Evolutionary conservation across 345 rosid genomes (phyloP), one percentile per base, ranked within the genome.

Genomic region (Iberis pinnata): DNA sequence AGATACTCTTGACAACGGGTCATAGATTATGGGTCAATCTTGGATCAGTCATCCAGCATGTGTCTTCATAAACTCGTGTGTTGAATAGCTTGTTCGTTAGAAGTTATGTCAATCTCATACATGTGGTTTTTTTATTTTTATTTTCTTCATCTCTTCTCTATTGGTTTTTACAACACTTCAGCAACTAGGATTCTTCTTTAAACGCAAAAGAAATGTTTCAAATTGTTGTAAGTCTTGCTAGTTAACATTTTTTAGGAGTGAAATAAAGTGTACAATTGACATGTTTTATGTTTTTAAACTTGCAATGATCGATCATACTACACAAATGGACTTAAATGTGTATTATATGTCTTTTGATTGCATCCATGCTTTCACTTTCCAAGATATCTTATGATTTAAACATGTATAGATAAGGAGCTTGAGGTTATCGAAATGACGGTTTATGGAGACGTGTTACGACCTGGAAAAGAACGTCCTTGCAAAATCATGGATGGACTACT

Each of bases 371-470:
- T 39, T 39, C 20, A 22, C 16, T 47, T 48, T 48, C 32, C 13
- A 6, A 36, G 18, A 37, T 18, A 24, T 24, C n/a, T 42, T 15
- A 4, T 10, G 18, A 52, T 61, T 18, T 12, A n/a, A 13, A 40
- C 47, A 25, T 78, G n/a, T n/a, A 58, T 72, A 84, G 96, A 90
- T 40, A 84, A 74, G 76, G 98, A 90, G 78, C 89, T 90, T 6
- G 98, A 88, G 75, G 63, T 87, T 46, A 81, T 84, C 3, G 96
- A 90, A 79, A 87, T 84, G 98, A 96, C 96, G 27, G 96, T 87
- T 66, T 90, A 84, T 51, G 98, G 96, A 35, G 88, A 90, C 49
- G 89, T 90, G 17, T 64, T 76, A 37, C 82, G 96, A 47, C 92
- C 96, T 6, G 98, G 96, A 49, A 90, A 87, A 33, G 78, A 82